Percentiles rank a stretch among this genome's conserved stretches.
These are phyloP conservation scores for Syncephalis fuscata DNA, from an alignment of 371 early-diverging fungal genomes.

Conservation along the genomic window DNA sequence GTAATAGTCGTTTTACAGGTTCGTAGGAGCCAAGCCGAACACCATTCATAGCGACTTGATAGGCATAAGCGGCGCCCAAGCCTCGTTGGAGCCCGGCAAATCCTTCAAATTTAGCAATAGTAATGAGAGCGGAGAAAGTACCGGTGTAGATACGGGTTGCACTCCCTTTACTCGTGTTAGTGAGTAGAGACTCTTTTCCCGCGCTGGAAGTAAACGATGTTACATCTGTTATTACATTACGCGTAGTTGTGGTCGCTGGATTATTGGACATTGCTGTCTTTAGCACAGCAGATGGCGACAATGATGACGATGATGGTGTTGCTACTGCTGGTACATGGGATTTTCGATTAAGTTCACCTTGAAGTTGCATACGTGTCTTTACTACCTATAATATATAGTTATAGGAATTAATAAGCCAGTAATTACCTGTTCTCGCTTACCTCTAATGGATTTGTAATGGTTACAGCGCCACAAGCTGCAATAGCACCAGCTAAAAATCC, in stretches of 20 bases:
- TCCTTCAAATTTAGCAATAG: conserved; percentile 71
- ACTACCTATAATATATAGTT: conserved; percentile 43
- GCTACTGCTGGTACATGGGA: too few relatives aligned
- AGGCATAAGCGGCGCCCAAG: conserved; percentile 77
- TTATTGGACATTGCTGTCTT: too few relatives aligned
- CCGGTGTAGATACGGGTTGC: conserved; percentile 53
- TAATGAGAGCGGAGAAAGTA: conserved; percentile 55
- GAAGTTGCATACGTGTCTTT: conserved; percentile 89
- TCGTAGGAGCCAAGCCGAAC: conserved; percentile 83
- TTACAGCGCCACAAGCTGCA: conserved; percentile 83
- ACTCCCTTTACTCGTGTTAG: conserved; percentile 24
- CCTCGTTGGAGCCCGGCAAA: conserved; percentile 80
- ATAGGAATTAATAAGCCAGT: neutral
- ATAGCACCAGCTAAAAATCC: conserved; percentile 33
- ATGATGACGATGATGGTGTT: too few relatives aligned
- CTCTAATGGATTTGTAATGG: conserved; percentile 88
- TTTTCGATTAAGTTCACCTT: conserved; percentile 58
- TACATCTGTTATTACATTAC: too few relatives aligned
- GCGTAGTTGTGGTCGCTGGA: too few relatives aligned
- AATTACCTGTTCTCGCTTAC: conserved; percentile 20
- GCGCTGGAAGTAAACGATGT: too few relatives aligned
- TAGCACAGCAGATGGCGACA: too few relatives aligned
- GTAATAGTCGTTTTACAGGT: conserved; percentile 31
- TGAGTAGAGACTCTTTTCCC: conserved; percentile 12
- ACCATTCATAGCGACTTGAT: conserved; percentile 87